A percentile compares a stretch with the other conserved stretches of the same genome.
Evolutionary conservation across 345 rosid species (phyloP).

Genomic region (Raphanus raphanistrum): DNA sequence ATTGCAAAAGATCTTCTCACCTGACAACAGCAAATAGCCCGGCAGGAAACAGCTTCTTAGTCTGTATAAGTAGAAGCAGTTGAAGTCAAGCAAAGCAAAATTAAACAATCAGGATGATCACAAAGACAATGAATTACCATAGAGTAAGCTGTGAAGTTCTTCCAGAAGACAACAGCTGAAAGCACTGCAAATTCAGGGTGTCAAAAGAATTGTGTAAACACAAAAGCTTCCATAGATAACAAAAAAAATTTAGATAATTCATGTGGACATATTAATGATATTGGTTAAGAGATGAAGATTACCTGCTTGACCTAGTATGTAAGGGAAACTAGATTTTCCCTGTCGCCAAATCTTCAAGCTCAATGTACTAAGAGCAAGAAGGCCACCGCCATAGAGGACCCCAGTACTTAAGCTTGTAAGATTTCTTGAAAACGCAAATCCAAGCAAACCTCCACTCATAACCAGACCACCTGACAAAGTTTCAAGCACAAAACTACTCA

Average conservation of each 20-base stretch:
- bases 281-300: constrained; percentile 27
- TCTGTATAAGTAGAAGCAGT: constrained; percentile 55
- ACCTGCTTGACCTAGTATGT: constrained; percentile 94
- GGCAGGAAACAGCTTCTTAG: constrained; percentile 68
- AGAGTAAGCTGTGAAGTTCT: constrained; percentile 59
- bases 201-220: constrained; percentile 11
- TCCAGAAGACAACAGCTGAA: constrained; percentile 74
- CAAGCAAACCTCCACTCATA: constrained; percentile 69
- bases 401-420: constrained; percentile 51
- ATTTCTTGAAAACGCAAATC: constrained; percentile 71
- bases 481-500: no score
- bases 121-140: constrained; percentile 46
- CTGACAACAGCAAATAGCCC: constrained; percentile 61
- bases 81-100: constrained; percentile 12
- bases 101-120: constrained; percentile 2
- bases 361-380: constrained; percentile 78
- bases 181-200: constrained; percentile 53
- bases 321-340: constrained; percentile 89
- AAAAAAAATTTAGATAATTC: no score
- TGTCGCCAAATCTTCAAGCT: constrained; percentile 87
- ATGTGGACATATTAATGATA: background rate
- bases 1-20: constrained; percentile 38
- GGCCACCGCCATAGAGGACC: constrained; percentile 68
- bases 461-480: constrained; percentile 62
- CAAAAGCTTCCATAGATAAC: background rate